Evolutionary conservation across 306 rosid genomes (phyloP), one percentile per base, ranked within the genome.

Genomic region (Argentina anserina): DNA sequence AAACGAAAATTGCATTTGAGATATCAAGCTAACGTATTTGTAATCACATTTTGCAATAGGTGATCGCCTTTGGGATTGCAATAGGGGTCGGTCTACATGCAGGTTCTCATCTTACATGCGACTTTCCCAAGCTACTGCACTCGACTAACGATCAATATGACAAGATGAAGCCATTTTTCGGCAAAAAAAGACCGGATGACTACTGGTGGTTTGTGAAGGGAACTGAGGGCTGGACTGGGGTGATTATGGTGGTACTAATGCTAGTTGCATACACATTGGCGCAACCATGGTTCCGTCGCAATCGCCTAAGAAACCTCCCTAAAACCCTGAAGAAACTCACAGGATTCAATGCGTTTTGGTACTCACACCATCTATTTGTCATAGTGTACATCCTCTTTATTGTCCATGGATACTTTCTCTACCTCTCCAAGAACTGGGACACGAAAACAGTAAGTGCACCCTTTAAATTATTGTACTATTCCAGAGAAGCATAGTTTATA

Each of bases 191-290:
- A 58, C 98, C 97, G 9, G 65, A 85, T 2, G 67, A 83, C 29
- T 94, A 94, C 21, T 91, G 98, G 98, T 94, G 98, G 98, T 94
- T 94, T 21, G 92, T 91, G 46, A 91, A 89, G 71, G 97, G 97
- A 9, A 91, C 81, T 0, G 97, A 91, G 79, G 98, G 97, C 20
- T 91, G 96, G 97, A 93, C 97, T 0, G 97, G 98, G 8, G 76
- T 93, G 73, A 65, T 82, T 34, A 93, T 93, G 55, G 82, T 93
- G 81, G 92, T 86, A 64, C 86, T 90, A 6, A 93, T 93, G 98
- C 81, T 90, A 17, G 86, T 93, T 75, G 88, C 98, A 60, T 93
- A 33, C 78, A 82, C 80, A 52, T 77, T 93, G 78, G 98, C 98
- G 14, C 92, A 85, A 46, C 98, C 98, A 6, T 87, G 97, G 97